Evolutionary conservation across 1,284 basidiomycete genomes (phyloP), one percentile per base, ranked within the genome.

Genomic region (Leucocoprinus gongylophorus): DNA sequence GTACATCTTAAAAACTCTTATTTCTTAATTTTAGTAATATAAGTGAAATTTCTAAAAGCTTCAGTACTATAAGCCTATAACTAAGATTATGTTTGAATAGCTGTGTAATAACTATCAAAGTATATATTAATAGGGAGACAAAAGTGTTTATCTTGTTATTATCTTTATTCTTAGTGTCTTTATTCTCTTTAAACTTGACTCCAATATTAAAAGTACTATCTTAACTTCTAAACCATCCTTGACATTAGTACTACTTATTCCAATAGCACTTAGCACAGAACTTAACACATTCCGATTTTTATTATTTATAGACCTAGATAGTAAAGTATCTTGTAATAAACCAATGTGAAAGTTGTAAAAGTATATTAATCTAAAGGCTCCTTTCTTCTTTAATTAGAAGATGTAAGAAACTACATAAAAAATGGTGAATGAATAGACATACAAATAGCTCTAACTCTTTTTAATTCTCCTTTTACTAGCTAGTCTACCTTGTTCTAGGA

Each of bases 251-350:
- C 50, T 50, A 18, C 40, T 44, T 9, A 41, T 9, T 5, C 12
- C 33, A 13, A 15, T 37, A 29, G n/a, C 68, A 10, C 67, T 67
- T 0, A 71, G 73, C 28, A 72, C 70, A 41, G 70, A 74, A 8
- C 81, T 80, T 15, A 74, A 76, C 4, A 67, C 63, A 7, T 71
- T 69, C 10, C 71, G 69, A 15, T 79, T 76, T 52, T 85, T 81
- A 2, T 77, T 72, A 0, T 75, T 79, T 63, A n/a, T 91, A 88
- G 18, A 91, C 74, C 88, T 88, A 91, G 5, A 87, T 88, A 2
- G 86, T 88, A 64, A 83, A 89, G 63, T 95, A 97, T 39, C 94
- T 82, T 17, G 97, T 94, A 57, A 98, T 91, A 68, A 88, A 90
- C 10, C 88, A 83, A 66, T 97, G 93, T 44, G 86, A 89, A 18